These are phyloP conservation scores for Allantophomopsis lycopodina DNA, from an alignment of 2,329 filamentous ascomycete species.

Conservation along the genomic window DNA sequence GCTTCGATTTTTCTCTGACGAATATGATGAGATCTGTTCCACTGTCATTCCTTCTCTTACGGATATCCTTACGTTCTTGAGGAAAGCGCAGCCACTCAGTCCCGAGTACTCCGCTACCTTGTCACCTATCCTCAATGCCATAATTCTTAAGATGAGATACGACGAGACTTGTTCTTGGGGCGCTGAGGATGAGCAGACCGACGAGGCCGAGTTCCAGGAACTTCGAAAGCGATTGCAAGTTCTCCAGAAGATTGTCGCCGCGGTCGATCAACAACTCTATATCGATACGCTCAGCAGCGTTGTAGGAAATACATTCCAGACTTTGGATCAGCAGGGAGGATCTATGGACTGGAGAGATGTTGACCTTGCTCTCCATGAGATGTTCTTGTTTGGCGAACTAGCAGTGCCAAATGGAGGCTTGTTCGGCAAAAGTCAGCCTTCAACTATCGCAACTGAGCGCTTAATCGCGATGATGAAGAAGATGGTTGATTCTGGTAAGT, in stretches of 20 bases:
- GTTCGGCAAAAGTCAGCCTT: constrained; percentile 75
- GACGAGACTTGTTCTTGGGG: constrained; percentile 93
- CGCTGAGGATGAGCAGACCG: constrained; percentile 84
- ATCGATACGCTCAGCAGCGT: constrained; percentile 78
- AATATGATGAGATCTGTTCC: constrained; percentile 96
- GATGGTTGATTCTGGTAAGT: constrained; percentile 82
- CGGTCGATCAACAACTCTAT: constrained; percentile 77
- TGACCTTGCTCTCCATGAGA: constrained; percentile 85
- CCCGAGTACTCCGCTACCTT: constrained; percentile 70
- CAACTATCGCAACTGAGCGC: constrained; percentile 64
- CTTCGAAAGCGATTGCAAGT: constrained; percentile 80
- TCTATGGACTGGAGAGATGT: constrained; percentile 90
- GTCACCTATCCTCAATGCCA: constrained; percentile 76
- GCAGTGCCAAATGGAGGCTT: constrained; percentile 79
- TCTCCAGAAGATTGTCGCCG: constrained; percentile 83
- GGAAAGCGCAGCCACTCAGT: constrained; percentile 65
- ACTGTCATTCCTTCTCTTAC: constrained; percentile 88
- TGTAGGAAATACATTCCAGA: constrained; percentile 76
- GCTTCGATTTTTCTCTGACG: constrained; percentile 89
- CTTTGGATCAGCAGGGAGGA: constrained; percentile 57
- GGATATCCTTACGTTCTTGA: constrained; percentile 81
- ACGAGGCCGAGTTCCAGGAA: constrained; percentile 95
- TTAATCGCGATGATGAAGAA: constrained; percentile 87
- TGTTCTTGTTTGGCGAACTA: constrained; percentile 90
- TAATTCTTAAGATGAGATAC: constrained; percentile 93